A percentile compares a stretch with the other conserved stretches of the same genome.
Evolutionary conservation across 345 rosid genomes (phyloP).

Genomic region (Moringa oleifera): DNA sequence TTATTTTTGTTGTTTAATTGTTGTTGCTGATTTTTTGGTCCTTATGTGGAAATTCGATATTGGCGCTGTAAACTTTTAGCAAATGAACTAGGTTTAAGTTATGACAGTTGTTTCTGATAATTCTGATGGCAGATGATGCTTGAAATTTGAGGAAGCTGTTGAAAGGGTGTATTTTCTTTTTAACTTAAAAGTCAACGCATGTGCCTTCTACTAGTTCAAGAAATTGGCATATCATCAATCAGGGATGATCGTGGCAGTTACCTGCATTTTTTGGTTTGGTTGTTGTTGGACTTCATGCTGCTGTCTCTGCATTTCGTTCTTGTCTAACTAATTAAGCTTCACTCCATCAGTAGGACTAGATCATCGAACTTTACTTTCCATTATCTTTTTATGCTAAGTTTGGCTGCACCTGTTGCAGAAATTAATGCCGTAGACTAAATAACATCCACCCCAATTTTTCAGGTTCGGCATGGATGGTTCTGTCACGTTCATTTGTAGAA

Average conservation of each 20-base stretch:
- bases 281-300: background rate
- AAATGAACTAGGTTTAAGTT: background rate
- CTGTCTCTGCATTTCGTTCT: too few relatives aligned
- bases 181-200: too few relatives aligned
- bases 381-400: background rate
- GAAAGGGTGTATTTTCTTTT: too few relatives aligned
- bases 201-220: background rate
- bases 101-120: background rate
- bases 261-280: background rate
- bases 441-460: conserved; percentile 10
- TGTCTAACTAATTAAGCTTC: background rate
- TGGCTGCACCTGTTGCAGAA: background rate
- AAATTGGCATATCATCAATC: too few relatives aligned
- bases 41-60: background rate
- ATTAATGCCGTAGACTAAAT: background rate
- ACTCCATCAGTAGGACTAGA: background rate
- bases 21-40: background rate
- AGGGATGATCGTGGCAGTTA: background rate
- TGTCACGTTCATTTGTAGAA: conserved; percentile 79
- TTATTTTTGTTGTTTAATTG: background rate
- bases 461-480: conserved; percentile 99
- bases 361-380: background rate
- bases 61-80: too few relatives aligned
- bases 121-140: background rate
- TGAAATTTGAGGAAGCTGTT: background rate